A percentile compares a stretch with the other conserved stretches of the same genome.
Evolutionary conservation across 768 basidiomycete genomes (phyloP).

Genomic region (Pleurotus djamor): DNA sequence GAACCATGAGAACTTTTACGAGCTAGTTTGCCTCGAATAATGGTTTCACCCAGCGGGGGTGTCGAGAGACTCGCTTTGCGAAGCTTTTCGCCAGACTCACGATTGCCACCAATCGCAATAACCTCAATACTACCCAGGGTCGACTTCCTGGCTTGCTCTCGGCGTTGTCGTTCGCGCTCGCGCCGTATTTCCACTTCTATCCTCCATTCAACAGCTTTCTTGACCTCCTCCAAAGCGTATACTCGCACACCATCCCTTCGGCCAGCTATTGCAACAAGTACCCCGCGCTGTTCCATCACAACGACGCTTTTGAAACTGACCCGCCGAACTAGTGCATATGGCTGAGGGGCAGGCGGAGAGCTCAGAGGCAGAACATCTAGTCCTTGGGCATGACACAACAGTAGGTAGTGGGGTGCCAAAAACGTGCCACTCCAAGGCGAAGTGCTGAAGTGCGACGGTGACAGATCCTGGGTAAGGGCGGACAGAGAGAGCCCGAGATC

Average conservation of each 20-base stretch:
- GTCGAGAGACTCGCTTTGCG: conserved; percentile 49
- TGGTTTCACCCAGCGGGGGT: conserved; percentile 36
- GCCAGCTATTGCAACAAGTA: conserved; percentile 88
- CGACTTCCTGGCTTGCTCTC: conserved; percentile 63
- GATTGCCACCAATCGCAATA: conserved; percentile 27
- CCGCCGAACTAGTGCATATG: conserved; percentile 80
- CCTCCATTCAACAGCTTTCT: conserved; percentile 85
- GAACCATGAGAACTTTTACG: conserved; percentile 37
- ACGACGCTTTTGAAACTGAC: conserved; percentile 86
- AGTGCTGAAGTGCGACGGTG: conserved; percentile 74
- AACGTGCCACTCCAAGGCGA: conserved; percentile 81
- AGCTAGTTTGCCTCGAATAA: conserved; percentile 24
- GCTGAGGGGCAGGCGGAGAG: conserved; percentile 71
- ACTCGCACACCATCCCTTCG: conserved; percentile 84
- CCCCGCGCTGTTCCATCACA: conserved; percentile 90
- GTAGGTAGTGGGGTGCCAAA: conserved; percentile 75
- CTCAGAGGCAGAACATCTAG: conserved; percentile 80
- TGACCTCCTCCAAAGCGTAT: conserved; percentile 85
- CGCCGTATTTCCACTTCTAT: conserved; percentile 77
- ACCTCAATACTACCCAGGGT: conserved; percentile 30
- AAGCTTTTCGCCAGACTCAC: conserved; percentile 38
- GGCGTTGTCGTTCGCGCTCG: conserved; percentile 69
- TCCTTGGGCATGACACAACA: conserved; percentile 84
- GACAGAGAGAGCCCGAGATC: conserved; percentile 77
- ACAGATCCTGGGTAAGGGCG: conserved; percentile 63